Percentiles rank a stretch among this genome's conserved stretches.
phyloP scores from a whole-genome alignment of 1,284 basidiomycete genomes.

The Tremellales sp. region DNA sequence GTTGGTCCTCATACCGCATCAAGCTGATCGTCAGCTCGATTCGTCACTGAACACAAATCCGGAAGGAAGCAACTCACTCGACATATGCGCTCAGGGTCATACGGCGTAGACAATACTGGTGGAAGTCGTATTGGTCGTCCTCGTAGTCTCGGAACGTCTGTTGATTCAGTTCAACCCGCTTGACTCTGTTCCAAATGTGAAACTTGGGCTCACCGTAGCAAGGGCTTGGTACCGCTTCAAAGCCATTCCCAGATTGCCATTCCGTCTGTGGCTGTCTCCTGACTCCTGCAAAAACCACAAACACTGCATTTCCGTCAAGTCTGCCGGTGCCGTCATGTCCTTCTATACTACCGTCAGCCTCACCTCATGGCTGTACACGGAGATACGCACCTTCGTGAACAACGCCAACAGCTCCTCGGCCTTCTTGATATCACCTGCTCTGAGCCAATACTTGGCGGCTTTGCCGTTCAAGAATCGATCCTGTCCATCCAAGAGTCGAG shows the following conservation, averaged over 20 bases:
- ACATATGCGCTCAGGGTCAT: constrained; percentile 82
- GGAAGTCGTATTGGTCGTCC: constrained; percentile 98
- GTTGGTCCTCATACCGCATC: constrained; percentile 74
- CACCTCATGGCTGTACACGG: neutral
- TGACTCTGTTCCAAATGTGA: neutral
- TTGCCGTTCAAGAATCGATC: constrained; percentile 96
- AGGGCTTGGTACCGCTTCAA: constrained; percentile 81
- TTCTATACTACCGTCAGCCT: constrained; percentile 57
- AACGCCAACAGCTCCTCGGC: constrained; percentile 69
- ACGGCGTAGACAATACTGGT: constrained; percentile 87
- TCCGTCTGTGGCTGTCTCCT: constrained; percentile 64
- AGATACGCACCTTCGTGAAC: constrained; percentile 72
- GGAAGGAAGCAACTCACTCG: constrained; percentile 54
- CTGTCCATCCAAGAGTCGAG: constrained; percentile 82
- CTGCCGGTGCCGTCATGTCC: constrained; percentile 66
- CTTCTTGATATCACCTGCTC: constrained; percentile 72
- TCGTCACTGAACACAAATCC: neutral
- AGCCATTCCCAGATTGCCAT: constrained; percentile 69
- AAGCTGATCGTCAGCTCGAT: constrained; percentile 54
- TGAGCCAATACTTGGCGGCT: constrained; percentile 81
- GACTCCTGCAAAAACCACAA: constrained; percentile 82
- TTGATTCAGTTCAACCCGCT: constrained; percentile 34
- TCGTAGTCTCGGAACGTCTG: constrained; percentile 83
- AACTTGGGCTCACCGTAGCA: constrained; percentile 56
- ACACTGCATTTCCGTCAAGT: constrained; percentile 96